Evolutionary conservation across 2,329 filamentous ascomycete genomes (phyloP).

Genomic region (Sphaerostilbella broomeana): DNA sequence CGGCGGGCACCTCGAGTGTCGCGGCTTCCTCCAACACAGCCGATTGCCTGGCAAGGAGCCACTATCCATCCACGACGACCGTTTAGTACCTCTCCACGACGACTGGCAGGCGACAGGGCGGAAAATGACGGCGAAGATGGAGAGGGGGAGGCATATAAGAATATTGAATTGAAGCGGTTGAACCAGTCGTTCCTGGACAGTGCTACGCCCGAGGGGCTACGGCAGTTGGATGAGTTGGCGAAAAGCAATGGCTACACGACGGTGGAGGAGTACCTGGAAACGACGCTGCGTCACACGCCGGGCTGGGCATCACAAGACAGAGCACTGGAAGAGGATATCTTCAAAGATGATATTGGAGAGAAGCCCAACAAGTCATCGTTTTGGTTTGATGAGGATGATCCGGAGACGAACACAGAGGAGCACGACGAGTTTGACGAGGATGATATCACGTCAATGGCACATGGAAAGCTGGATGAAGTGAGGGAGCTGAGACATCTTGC

Average conservation of each 20-base stretch:
- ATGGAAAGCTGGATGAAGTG: conserved; percentile 81
- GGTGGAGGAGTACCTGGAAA: conserved; percentile 28
- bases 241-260: conserved; percentile 28
- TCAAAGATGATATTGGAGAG: conserved; percentile 25
- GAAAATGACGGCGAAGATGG: conserved; percentile 19
- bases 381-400: conserved; percentile 45
- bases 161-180: conserved; percentile 26
- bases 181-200: conserved; percentile 25
- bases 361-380: conserved; percentile 35
- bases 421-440: conserved; percentile 65
- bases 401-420: conserved; percentile 44
- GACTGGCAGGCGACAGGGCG: conserved; percentile 20
- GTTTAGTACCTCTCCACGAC: conserved; percentile 27
- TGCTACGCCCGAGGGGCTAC: conserved; percentile 27
- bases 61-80: conserved; percentile 20
- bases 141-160: conserved; percentile 17
- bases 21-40: conserved; percentile 19
- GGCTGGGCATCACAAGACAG: conserved; percentile 28
- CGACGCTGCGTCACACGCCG: conserved; percentile 22
- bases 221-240: conserved; percentile 29
- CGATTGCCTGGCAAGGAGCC: conserved; percentile 18
- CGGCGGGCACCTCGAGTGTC: conserved; percentile 23
- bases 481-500: conserved; percentile 85
- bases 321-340: conserved; percentile 26
- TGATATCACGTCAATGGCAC: conserved; percentile 75